These are phyloP conservation scores for Tylopilus felleus DNA, from an alignment of 768 basidiomycete species.

Conservation along the genomic window DNA sequence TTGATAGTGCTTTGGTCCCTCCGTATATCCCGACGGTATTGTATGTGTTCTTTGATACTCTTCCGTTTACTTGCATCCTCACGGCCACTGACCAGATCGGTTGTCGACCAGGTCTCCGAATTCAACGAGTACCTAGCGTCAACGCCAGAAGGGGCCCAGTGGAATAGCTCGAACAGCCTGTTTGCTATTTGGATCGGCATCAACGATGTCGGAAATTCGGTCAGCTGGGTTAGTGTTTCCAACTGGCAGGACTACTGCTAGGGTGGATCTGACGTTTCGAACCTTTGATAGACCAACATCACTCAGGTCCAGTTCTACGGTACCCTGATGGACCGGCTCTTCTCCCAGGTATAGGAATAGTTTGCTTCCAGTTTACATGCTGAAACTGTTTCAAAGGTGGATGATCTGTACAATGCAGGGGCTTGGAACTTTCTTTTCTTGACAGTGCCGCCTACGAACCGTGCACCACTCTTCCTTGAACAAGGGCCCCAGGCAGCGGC, in stretches of 20 bases:
- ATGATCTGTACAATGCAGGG: constrained; percentile 34
- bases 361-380: background rate
- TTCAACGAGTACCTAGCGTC: too few relatives aligned
- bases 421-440: constrained; percentile 62
- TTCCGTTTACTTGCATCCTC: too few relatives aligned
- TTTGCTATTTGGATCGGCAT: constrained; percentile 41
- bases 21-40: too few relatives aligned
- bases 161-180: too few relatives aligned
- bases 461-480: constrained; percentile 50
- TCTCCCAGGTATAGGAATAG: constrained; percentile 23
- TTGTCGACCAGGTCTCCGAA: too few relatives aligned
- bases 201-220: constrained; percentile 48
- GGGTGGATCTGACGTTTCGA: background rate
- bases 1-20: too few relatives aligned
- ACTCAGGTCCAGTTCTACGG: constrained; percentile 24
- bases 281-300: constrained; percentile 21
- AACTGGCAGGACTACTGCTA: too few relatives aligned
- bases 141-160: too few relatives aligned
- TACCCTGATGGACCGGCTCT: constrained; percentile 16
- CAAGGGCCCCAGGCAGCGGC: constrained; percentile 32
- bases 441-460: constrained; percentile 57
- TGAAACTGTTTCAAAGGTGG: constrained; percentile 9
- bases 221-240: constrained; percentile 12
- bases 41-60: too few relatives aligned
- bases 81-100: too few relatives aligned